Evolutionary conservation across 495 filamentous ascomycete species (phyloP), one percentile per base, ranked within the genome.

Genomic region (Penicillium pancosmium): DNA sequence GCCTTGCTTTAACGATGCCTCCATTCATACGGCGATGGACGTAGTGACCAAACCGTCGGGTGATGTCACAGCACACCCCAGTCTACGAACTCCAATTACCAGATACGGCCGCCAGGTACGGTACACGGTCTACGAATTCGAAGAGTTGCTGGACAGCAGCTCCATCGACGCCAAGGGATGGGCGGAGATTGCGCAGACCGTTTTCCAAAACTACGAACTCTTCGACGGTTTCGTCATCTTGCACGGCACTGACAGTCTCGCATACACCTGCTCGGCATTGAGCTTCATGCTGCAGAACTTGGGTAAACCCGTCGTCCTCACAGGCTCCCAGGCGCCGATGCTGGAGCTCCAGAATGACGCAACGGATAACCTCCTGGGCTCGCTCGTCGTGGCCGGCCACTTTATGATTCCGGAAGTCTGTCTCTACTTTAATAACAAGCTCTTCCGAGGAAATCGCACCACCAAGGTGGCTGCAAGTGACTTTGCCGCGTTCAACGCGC

Each of bases 401-500:
- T 98, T 97, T 73, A 90, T 92, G 78, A 92, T 98, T 61, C 93
- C 94, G 0, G 94, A 98, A 70, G 93, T 98, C 33, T 93, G 91
- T 69, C 80, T 98, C 47, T 97, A 95, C 78, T 98, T 98, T 80
- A 90, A 94, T 72, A 88, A 95, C 75, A 90, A 82, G 50, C 83
- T 98, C n/a, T 96, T 90, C 72, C 86, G 94, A 13, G 94, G 93
- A 13, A 97, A 97, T 69, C 83, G 94, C 46, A 82, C 88, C 3
- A 96, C 91, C 56, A 98, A 98, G 73, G 83, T 93, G 35, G 92
- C 92, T 21, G 89, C 94, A 1, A 89, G 87, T 50, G 86, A 90
- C 40, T 97, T 96, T 69, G 83, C 86, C 16, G 94, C 93, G 3
- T 98, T 98, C 66, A 85, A 84, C 47, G 90, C 89, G 12, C 93